Base-by-base conservation (phyloP, 2,329 filamentous ascomycete genomes). In the Ophiostoma quercus region DNA sequence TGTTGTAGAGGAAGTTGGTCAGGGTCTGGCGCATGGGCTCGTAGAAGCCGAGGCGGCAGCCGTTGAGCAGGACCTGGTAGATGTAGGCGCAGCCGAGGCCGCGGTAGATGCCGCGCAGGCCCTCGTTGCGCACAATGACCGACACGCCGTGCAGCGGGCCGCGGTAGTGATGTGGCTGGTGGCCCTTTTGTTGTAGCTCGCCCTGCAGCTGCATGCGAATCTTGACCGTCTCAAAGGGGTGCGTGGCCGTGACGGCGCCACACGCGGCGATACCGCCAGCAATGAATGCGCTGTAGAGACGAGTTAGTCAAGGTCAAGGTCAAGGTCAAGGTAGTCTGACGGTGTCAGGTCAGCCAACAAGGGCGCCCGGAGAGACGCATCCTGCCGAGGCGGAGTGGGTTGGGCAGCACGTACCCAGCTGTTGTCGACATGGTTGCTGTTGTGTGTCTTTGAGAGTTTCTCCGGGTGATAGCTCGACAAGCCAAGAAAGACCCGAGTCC, bases 151-250 rank as follows among this genome's bases (percentile, higher is more conserved):
- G 95, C 74, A 97, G 82, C 39, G 96, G 94, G 43, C 95, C 95
- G 73, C 87, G 89, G 83, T 99, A 99, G 81, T 96, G 86, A 76
- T 92, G 91, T 74, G 91, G 90, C 71, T 94, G 92, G 78, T 93
- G 88, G 75, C 88, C 88, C 78, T 94, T 97, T 71, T 89, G 84
- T 77, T 97, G 92, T 69, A 99, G 87, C 80, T 99, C 95, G 79
- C 95, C 95, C 80, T 99, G 95, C 69, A 99, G 81, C 82, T 99
- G 95, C 86, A 99, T 88, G 76, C 94, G 91, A 78, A 98, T 98
- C 87, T 99, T 99, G 79, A 99, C 93, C 14, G 94, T 98, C 82
- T 99, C 95, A 82, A 98, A 98, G 70, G 94, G 94, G 81, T 99
- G 95, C 67, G 95, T 98, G 74, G 96, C 94, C 57, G 94, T 98